phyloP scores from a whole-genome alignment of 345 rosid species.

The Anastatica hierochuntica region DNA sequence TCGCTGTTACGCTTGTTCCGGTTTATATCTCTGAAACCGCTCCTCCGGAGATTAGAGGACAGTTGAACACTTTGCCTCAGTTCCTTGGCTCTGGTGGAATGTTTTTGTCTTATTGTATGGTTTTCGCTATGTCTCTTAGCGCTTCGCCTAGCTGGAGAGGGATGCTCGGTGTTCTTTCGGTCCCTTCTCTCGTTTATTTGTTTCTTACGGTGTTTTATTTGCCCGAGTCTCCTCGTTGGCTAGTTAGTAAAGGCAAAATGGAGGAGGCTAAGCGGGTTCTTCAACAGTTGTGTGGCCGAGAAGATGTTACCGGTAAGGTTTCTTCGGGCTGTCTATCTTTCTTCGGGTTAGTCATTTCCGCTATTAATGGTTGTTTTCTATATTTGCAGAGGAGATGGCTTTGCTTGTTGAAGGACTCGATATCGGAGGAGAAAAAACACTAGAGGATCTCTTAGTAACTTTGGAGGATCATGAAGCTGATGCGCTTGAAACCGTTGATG shows the following conservation, averaged over 20 bases:
- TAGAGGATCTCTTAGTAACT: conserved; percentile 84
- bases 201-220: conserved; percentile 59
- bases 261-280: conserved; percentile 73
- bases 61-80: conserved; percentile 87
- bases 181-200: conserved; percentile 68
- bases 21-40: conserved; percentile 93
- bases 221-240: conserved; percentile 99
- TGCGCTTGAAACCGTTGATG: conserved; percentile 39
- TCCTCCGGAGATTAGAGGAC: conserved; percentile 87
- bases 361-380: not conserved
- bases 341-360: not conserved
- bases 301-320: conserved; percentile 78
- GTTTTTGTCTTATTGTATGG: conserved; percentile 90
- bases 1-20: conserved; percentile 87
- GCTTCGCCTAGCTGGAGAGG: conserved; percentile 77
- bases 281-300: conserved; percentile 78
- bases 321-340: not conserved
- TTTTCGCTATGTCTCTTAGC: conserved; percentile 70
- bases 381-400: conserved; percentile 79
- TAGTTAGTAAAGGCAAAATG: conserved; percentile 96
- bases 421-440: conserved; percentile 74
- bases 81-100: conserved; percentile 91
- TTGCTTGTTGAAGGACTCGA: conserved; percentile 92
- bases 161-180: conserved; percentile 91
- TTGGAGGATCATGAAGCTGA: conserved; percentile 56